These are phyloP conservation scores for Huiozyma naganishii DNA, from an alignment of 805 yeast species.

Conservation along the genomic window DNA sequence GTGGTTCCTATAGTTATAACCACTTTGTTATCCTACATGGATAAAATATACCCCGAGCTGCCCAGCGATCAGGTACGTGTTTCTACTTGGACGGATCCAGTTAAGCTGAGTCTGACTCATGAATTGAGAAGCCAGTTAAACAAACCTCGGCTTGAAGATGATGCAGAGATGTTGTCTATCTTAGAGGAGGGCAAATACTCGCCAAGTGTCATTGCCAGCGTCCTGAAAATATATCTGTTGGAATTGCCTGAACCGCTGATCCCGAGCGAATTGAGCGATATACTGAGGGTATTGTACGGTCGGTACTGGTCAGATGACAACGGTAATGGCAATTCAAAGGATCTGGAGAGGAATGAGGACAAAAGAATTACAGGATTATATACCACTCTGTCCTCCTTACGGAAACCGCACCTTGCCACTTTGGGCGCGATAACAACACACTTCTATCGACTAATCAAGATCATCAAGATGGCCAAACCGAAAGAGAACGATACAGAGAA, in stretches of 20 bases:
- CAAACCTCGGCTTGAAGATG: slow-evolving; percentile 20
- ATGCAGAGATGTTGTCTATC: slow-evolving; percentile 26
- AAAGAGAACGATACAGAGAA: background rate
- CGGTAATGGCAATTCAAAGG: slow-evolving; percentile 4
- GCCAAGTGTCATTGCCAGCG: slow-evolving; percentile 55
- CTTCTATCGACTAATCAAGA: slow-evolving; percentile 49
- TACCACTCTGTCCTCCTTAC: slow-evolving; percentile 54
- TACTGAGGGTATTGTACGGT: slow-evolving; percentile 55
- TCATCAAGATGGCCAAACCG: slow-evolving; percentile 36
- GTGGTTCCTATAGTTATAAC: slow-evolving; percentile 63
- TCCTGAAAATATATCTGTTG: slow-evolving; percentile 59
- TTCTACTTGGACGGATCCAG: slow-evolving; percentile 57
- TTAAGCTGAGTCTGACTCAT: slow-evolving; percentile 51
- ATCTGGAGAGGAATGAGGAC: slow-evolving; percentile 6
- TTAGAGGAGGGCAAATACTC: slow-evolving; percentile 27
- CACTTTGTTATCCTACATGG: slow-evolving; percentile 54
- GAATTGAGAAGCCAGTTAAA: slow-evolving; percentile 46
- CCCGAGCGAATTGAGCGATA: slow-evolving; percentile 52
- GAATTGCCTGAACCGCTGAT: slow-evolving; percentile 74
- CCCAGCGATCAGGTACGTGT: slow-evolving; percentile 58
- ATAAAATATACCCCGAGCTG: slow-evolving; percentile 57
- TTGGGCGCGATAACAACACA: slow-evolving; percentile 73
- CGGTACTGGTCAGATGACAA: slow-evolving; percentile 30
- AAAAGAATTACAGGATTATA: slow-evolving; percentile 51
- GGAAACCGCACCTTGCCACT: slow-evolving; percentile 65